A percentile compares a stretch with the other conserved stretches of the same genome.
Evolutionary conservation across 2,329 filamentous ascomycete species (phyloP).

Genomic region (Thielaviopsis punctulata): DNA sequence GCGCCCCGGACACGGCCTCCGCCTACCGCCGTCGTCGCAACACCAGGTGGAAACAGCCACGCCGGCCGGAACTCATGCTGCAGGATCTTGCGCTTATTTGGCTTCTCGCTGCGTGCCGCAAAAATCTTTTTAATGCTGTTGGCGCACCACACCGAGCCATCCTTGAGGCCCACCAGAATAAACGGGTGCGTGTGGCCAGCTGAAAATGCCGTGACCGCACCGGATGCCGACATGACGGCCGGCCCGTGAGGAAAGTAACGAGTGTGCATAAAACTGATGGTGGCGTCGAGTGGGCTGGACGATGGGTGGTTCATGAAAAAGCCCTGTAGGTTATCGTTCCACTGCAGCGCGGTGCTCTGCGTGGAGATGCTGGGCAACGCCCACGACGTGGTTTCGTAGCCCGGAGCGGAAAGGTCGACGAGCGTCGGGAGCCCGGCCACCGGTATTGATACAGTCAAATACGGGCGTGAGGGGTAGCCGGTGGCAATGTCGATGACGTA

Average conservation of each 20-base stretch:
- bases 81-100: conserved; percentile 28
- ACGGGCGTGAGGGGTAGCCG: conserved; percentile 38
- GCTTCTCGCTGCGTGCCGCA: conserved; percentile 22
- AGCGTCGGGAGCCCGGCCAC: conserved; percentile 36
- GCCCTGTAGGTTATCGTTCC: conserved; percentile 37
- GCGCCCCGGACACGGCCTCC: conserved; percentile 22
- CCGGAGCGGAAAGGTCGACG: conserved; percentile 34
- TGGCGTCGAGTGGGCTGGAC: conserved; percentile 33
- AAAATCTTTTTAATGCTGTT: conserved; percentile 29
- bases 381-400: conserved; percentile 35
- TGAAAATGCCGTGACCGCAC: conserved; percentile 32
- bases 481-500: conserved; percentile 37
- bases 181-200: conserved; percentile 35
- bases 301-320: conserved; percentile 36
- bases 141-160: conserved; percentile 34
- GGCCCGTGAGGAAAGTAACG: conserved; percentile 35
- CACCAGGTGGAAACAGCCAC: conserved; percentile 15
- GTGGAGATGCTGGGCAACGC: conserved; percentile 32
- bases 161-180: conserved; percentile 33
- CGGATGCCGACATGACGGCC: conserved; percentile 32
- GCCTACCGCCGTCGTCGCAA: not conserved
- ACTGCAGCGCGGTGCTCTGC: conserved; percentile 35
- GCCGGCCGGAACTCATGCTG: conserved; percentile 35
- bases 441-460: conserved; percentile 36
- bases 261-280: conserved; percentile 34